These are phyloP conservation scores for Ophiostoma ips DNA, from an alignment of 2,329 filamentous ascomycete species.

Conservation along the genomic window DNA sequence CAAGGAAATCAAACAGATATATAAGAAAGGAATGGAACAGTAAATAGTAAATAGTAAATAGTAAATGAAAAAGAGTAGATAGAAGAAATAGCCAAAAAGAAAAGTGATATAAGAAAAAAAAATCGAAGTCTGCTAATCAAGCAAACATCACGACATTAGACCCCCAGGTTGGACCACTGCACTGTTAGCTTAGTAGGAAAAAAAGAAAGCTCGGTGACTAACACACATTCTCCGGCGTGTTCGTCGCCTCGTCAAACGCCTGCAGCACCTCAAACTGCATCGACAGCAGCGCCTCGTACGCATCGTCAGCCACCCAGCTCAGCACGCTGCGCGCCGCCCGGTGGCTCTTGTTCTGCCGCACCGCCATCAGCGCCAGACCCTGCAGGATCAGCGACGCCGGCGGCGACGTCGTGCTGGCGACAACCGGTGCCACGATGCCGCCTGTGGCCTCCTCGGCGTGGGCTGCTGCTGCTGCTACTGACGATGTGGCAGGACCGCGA, in stretches of 20 bases:
- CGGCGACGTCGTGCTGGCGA: constrained; percentile 40
- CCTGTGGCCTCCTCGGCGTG: constrained; percentile 41
- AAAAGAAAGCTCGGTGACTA: background rate
- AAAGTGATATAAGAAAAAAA: background rate
- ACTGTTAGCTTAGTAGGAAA: background rate
- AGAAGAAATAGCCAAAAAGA: background rate
- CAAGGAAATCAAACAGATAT: too few species aligned
- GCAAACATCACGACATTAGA: background rate
- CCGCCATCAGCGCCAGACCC: constrained; percentile 65
- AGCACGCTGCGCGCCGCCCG: constrained; percentile 60
- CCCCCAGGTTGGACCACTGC: constrained; percentile 8
- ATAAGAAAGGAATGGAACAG: too few species aligned
- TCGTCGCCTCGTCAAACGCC: constrained; percentile 68
- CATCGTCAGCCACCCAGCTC: constrained; percentile 66
- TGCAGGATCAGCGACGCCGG: constrained; percentile 59
- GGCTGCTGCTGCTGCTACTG: background rate
- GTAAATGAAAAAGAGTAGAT: too few species aligned
- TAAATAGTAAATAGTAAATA: too few species aligned
- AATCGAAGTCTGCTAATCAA: too few species aligned
- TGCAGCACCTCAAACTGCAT: constrained; percentile 74
- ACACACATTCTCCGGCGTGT: constrained; percentile 41
- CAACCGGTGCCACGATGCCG: constrained; percentile 68
- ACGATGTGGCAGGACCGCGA: background rate
- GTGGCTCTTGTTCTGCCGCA: constrained; percentile 69
- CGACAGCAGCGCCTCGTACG: constrained; percentile 56